A percentile compares a stretch with the other conserved stretches of the same genome.
Evolutionary conservation across 352 stramenopile species (phyloP).

Genomic region (Phytophthora crassamura): DNA sequence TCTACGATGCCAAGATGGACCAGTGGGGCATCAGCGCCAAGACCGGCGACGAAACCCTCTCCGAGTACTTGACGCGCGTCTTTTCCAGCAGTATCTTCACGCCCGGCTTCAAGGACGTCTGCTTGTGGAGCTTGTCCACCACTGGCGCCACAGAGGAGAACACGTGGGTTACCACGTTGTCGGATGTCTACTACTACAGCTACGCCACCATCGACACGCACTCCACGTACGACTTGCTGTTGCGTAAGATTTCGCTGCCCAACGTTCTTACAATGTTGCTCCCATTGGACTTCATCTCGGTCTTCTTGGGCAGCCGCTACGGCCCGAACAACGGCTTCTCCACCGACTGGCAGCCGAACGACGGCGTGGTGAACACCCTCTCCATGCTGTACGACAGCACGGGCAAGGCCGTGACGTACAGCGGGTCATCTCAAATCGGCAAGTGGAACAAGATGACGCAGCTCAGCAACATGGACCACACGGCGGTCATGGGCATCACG

Average conservation of each 20-base stretch:
- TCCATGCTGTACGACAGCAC: constrained; percentile 35
- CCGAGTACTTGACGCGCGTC: constrained; percentile 36
- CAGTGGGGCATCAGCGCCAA: constrained; percentile 36
- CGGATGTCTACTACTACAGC: constrained; percentile 51
- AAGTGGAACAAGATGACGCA: constrained; percentile 45
- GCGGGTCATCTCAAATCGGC: constrained; percentile 25
- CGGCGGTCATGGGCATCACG: constrained; percentile 41
- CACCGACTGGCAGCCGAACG: constrained; percentile 39
- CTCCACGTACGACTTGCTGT: constrained; percentile 18
- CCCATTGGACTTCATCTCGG: constrained; percentile 19
- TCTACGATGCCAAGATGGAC: constrained; percentile 47
- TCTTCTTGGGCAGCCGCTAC: constrained; percentile 38
- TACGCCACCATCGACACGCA: constrained; percentile 40
- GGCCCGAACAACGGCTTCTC: constrained; percentile 18
- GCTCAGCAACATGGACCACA: constrained; percentile 38
- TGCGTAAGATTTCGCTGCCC: constrained; percentile 40
- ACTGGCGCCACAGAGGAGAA: constrained; percentile 41
- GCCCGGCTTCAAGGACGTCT: constrained; percentile 35
- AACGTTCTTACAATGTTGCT: constrained; percentile 43
- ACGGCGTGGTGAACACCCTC: constrained; percentile 37
- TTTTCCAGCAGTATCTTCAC: constrained; percentile 33
- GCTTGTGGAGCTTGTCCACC: constrained; percentile 39
- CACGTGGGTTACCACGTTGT: constrained; percentile 43
- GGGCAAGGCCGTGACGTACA: constrained; percentile 22
- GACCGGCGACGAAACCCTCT: constrained; percentile 18